phyloP scores from a whole-genome alignment of 2,329 filamentous ascomycete species.

The Botryosphaeria dothidea region DNA sequence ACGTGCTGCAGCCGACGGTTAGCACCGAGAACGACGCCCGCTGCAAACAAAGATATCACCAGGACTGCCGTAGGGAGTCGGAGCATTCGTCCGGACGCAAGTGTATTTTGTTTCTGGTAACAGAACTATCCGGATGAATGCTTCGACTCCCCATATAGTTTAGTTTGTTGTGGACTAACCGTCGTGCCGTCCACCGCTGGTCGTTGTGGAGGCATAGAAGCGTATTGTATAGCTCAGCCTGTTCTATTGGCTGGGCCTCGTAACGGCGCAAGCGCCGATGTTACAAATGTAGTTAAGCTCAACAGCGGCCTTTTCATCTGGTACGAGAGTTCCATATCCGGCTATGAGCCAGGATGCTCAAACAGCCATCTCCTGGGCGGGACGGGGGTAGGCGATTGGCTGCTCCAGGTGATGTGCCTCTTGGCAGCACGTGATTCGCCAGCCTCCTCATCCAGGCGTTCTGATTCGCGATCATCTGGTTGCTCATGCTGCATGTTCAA shows the following conservation, averaged over 20 bases:
- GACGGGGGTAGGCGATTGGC: neutral
- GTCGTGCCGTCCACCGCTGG: too few species aligned
- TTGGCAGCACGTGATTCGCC: constrained; percentile 5
- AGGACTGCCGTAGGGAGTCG: too few species aligned
- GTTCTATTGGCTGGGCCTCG: neutral
- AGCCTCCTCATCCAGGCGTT: constrained; percentile 12
- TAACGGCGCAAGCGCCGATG: constrained; percentile 10
- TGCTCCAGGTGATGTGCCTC: neutral
- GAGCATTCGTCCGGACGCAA: too few species aligned
- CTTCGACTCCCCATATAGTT: too few species aligned
- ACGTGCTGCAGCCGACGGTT: too few species aligned
- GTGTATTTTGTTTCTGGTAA: too few species aligned
- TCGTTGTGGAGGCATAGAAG: too few species aligned
- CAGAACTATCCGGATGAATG: too few species aligned
- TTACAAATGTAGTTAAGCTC: constrained; percentile 4
- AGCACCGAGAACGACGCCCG: too few species aligned
- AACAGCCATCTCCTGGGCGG: neutral
- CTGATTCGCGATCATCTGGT: constrained; percentile 16
- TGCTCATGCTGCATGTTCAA: constrained; percentile 24
- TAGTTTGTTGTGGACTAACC: too few species aligned
- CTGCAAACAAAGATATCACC: too few species aligned
- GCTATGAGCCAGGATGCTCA: neutral
- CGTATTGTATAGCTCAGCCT: neutral
- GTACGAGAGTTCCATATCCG: neutral
- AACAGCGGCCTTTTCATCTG: neutral